phyloP scores from a whole-genome alignment of 2,329 filamentous ascomycete species.

The Daldinia sp. region DNA sequence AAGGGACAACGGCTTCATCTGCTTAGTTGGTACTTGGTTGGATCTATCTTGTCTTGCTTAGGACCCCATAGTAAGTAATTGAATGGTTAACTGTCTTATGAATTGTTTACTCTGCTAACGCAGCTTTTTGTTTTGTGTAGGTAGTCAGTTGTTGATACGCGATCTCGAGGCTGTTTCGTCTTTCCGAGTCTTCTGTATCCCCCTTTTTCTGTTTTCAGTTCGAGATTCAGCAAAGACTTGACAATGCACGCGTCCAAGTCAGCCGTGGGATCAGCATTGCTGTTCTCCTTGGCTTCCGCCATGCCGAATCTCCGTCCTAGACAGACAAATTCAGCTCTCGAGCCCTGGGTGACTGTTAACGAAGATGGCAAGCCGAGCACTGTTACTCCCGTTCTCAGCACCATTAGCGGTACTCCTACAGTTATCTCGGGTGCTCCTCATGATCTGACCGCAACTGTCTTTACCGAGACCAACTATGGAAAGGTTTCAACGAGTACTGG shows the following conservation, averaged over 20 bases:
- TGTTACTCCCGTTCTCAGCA: constrained; percentile 62
- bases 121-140: not conserved
- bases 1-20: constrained; percentile 9
- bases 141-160: constrained; percentile 11
- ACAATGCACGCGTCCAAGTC: constrained; percentile 43
- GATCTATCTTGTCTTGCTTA: constrained; percentile 19
- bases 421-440: constrained; percentile 56
- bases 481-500: constrained; percentile 55
- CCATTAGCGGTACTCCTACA: constrained; percentile 60
- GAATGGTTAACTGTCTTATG: not conserved
- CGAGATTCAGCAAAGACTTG: not conserved
- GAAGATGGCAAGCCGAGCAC: constrained; percentile 61
- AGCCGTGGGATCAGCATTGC: constrained; percentile 41
- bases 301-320: constrained; percentile 45
- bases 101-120: not conserved
- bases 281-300: constrained; percentile 46
- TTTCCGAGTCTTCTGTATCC: constrained; percentile 23
- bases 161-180: constrained; percentile 17
- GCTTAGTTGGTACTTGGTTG: constrained; percentile 8
- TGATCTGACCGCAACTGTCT: constrained; percentile 56
- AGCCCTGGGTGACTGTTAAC: constrained; percentile 66
- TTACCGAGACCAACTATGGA: constrained; percentile 51
- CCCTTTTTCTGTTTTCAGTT: not conserved
- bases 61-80: constrained; percentile 2
- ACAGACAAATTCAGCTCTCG: constrained; percentile 53